Conservation (phyloP, 2,329 filamentous ascomycete species). For the Colletotrichum noveboracense region DNA sequence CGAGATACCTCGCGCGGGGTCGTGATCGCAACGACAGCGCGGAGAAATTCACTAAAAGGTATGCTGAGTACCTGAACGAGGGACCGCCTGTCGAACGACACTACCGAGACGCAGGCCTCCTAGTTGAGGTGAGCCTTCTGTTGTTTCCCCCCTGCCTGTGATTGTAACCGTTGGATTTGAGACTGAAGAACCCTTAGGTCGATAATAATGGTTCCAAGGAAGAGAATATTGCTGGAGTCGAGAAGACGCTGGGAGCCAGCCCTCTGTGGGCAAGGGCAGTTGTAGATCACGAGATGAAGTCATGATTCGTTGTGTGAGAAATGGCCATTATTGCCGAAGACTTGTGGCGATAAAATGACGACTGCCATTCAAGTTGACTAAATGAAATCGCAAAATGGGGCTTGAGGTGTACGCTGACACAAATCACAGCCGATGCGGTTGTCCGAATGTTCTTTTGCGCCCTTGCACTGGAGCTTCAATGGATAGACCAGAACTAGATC, state of each 20-base stretch:
- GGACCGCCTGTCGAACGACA: not conserved
- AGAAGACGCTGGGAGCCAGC: not conserved
- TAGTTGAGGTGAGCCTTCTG: not conserved
- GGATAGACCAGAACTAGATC: not conserved
- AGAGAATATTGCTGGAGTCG: not conserved
- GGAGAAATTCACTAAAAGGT: not conserved
- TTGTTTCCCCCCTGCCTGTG: not conserved
- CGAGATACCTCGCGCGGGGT: not conserved
- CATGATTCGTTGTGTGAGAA: not conserved
- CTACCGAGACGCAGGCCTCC: not conserved
- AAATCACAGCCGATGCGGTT: not conserved
- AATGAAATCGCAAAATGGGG: not conserved
- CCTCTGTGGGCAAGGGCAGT: not conserved
- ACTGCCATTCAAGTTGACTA: not conserved
- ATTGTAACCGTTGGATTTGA: not conserved
- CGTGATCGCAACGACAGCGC: not conserved
- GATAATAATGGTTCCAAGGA: not conserved
- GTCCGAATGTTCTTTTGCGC: not conserved
- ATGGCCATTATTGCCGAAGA: not conserved
- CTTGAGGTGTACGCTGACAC: not conserved
- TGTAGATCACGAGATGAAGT: not conserved
- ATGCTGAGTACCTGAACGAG: not conserved
- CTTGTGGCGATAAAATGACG: not conserved
- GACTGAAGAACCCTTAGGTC: not conserved
- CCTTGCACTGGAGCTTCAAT: not conserved